These are phyloP conservation scores for Stylonectria norvegica DNA, from an alignment of 2,329 filamentous ascomycete genomes.

Conservation along the genomic window DNA sequence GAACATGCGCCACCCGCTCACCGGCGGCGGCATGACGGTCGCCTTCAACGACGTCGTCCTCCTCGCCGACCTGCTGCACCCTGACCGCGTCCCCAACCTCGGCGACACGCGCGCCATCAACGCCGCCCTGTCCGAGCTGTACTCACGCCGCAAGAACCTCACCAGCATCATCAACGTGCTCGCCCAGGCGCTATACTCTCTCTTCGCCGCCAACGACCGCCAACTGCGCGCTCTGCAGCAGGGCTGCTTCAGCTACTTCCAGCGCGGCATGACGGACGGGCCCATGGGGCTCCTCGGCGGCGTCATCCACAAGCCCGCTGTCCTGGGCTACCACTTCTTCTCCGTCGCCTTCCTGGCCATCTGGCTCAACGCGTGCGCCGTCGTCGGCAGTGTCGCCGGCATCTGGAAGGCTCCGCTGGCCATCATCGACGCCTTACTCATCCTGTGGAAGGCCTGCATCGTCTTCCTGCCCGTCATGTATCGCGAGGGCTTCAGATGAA, in stretches of 20 bases:
- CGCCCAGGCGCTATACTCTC: constrained; percentile 86
- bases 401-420: constrained; percentile 54
- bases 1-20: constrained; percentile 99
- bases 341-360: constrained; percentile 85
- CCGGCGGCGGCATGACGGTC: constrained; percentile 96
- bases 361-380: constrained; percentile 54
- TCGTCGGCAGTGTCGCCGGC: constrained; percentile 37
- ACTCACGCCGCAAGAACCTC: constrained; percentile 80
- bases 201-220: constrained; percentile 82
- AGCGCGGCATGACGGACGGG: constrained; percentile 69
- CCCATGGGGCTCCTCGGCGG: constrained; percentile 80
- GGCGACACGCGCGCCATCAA: constrained; percentile 64
- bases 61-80: constrained; percentile 70
- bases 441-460: constrained; percentile 76
- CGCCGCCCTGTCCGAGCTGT: constrained; percentile 68
- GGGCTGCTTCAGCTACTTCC: constrained; percentile 93
- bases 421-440: constrained; percentile 60
- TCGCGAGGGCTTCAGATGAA: constrained; percentile 51
- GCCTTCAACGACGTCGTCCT: constrained; percentile 89
- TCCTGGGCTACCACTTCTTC: constrained; percentile 92
- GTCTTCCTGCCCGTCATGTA: constrained; percentile 82
- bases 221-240: constrained; percentile 77
- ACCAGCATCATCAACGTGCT: constrained; percentile 94
- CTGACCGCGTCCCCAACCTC: constrained; percentile 64
- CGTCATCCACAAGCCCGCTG: constrained; percentile 70